Evolutionary conservation across 2,329 filamentous ascomycete species (phyloP), one percentile per base, ranked within the genome.

Genomic region (Fusarium sp.): DNA sequence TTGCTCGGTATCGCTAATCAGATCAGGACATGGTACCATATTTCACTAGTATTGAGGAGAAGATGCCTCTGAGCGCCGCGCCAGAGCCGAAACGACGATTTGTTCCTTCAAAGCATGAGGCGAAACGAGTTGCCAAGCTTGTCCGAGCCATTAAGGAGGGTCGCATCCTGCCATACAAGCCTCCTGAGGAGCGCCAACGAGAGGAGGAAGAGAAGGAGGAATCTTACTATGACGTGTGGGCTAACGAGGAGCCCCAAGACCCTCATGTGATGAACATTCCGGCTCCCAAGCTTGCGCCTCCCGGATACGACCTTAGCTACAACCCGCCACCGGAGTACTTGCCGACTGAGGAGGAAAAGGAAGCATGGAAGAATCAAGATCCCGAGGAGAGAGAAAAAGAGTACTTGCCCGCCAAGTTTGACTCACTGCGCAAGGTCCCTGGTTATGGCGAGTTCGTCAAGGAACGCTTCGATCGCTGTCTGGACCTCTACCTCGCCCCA

Each of bases 81-180:
- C 96, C 96, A 9, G 96, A 99, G 78, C 96, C 96, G 2, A 99
- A 99, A 83, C 88, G 96, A 69, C 91, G 96, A 74, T 99, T 98
- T 79, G 84, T 99, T 12, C 96, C 97, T 9, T 98, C 95, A 46
- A 98, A 98, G 81, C 93, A 99, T 79, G 96, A 99, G 81, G 92
- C 93, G 31, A 98, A 98, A 84, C 89, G 94, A 59, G 89, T 99
- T 52, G 97, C 98, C 89, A 98, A 99, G 83, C 90, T 99, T 75
- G 96, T 98, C 55, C 93, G 93, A 76, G 96, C 96, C 37, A 99
- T 99, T 73, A 90, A 92, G 70, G 95, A 98, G 80, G 96, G 97
- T 35, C 90, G 94, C 49, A 98, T 99, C 71, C 83, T 97, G 75
- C 97, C 97, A 6, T 97, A 97, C 83, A 93, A 91, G 77, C 89